Evolutionary conservation across 805 yeast genomes (phyloP), one percentile per base, ranked within the genome.

Genomic region (Scheffersomyces ergatensis): DNA sequence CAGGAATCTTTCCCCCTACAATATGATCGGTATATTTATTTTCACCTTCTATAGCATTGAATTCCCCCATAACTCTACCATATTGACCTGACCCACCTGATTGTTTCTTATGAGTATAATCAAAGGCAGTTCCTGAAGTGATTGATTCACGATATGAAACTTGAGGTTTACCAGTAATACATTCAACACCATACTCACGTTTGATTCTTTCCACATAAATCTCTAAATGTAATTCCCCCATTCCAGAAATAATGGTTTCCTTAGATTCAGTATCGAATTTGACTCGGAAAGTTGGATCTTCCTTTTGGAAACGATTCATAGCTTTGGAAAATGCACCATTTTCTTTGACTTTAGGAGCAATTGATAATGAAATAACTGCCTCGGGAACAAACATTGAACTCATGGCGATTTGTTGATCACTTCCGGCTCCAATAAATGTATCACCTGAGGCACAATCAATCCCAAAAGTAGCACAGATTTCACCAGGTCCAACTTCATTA

Each of bases 1-100:
- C 98, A 42, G 96, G 84, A 62, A 93, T 90, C 74, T 87, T 87
- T 60, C 99, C 99, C 57, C 99, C 98, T 50, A 93, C 93, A 62
- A 93, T 82, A 49, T 84, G 86, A 36, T 96, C 85, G 58, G 84
- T 80, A 65, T 92, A 93, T 51, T 71, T 70, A 65, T 90, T 90
- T 43, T 77, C 80, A 36, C 79, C 82, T 38, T 77, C 85, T 36
- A 78, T 60, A 40, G 89, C 81, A 5, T 74, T 66, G 68, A 90
- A 63, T 42, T 73, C 77, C 62, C 99, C 98, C 65, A 89, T 85
- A 58, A 92, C 97, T 72, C 90, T 83, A 67, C 96, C 99, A 62
- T 82, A 93, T 75, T 93, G 99, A 70, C 99, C 99, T 50, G 98
- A 95, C 79, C 99, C 99, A 67, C 99, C 99, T 59, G 92, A 79